Percentiles rank a stretch among this genome's conserved stretches.
phyloP scores from a whole-genome alignment of 164 flowering plant species.

The Tetracentron sinense region DNA sequence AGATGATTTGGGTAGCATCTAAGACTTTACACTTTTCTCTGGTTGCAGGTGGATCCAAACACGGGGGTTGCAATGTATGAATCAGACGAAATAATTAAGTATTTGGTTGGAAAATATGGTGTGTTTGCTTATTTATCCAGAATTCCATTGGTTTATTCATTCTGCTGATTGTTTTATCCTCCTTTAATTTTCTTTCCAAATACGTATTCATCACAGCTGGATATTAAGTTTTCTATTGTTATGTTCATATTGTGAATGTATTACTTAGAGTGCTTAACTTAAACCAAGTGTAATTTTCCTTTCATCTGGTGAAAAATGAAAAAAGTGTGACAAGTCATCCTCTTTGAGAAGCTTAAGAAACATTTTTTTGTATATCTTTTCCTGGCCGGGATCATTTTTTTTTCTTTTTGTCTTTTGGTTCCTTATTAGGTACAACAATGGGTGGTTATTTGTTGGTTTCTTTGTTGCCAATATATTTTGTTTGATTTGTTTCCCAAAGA shows the following conservation, averaged over 20 bases:
- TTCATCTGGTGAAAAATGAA: slow-evolving; percentile 1
- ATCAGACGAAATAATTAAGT: slow-evolving; percentile 93
- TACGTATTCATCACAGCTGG: background rate
- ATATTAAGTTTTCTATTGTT: too few relatives aligned
- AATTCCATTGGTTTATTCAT: background rate
- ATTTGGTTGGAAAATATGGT: slow-evolving; percentile 88
- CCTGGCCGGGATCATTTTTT: background rate
- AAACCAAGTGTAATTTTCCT: background rate
- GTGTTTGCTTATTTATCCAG: background rate
- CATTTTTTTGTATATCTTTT: background rate
- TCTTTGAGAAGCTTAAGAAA: background rate
- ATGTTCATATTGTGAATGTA: too few relatives aligned
- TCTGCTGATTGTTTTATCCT: background rate
- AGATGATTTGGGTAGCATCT: background rate
- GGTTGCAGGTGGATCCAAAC: slow-evolving; percentile 91
- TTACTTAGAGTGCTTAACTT: too few relatives aligned
- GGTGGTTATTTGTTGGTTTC: background rate
- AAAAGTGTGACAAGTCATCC: background rate
- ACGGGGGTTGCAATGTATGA: slow-evolving; percentile 96
- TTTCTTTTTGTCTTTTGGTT: background rate
- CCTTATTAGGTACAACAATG: background rate
- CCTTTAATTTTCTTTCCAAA: background rate
- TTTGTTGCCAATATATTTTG: background rate
- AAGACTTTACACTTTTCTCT: slow-evolving; percentile 11
- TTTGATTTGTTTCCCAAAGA: background rate